phyloP scores from a whole-genome alignment of 352 stramenopile genomes.

The Blastocystis sp. region DNA sequence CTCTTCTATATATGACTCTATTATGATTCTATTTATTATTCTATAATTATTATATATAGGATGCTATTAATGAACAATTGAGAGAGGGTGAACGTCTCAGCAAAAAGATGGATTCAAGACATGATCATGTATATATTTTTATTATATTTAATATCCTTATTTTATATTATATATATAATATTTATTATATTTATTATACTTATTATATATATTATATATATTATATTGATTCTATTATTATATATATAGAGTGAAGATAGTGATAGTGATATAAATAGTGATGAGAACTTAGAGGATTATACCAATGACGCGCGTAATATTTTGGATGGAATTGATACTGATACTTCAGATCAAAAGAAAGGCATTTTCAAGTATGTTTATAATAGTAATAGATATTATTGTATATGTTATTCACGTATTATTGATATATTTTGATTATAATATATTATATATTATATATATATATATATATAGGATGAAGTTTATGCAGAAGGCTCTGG shows the following conservation, averaged over 20 bases:
- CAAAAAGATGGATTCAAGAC: slow-evolving; percentile 75
- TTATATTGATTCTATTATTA: no score
- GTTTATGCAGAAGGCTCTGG: slow-evolving; percentile 87
- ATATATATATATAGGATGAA: slow-evolving; percentile 59
- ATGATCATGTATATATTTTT: no score
- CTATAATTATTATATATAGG: not conserved
- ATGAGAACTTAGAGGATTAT: slow-evolving; percentile 47
- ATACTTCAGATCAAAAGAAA: slow-evolving; percentile 50
- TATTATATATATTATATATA: no score
- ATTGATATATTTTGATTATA: no score
- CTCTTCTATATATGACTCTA: slow-evolving; percentile 64
- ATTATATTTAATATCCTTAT: no score
- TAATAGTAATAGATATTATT: not conserved
- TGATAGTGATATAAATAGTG: slow-evolving; percentile 51
- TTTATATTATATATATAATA: no score
- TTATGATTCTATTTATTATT: slow-evolving; percentile 52
- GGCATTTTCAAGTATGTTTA: slow-evolving; percentile 20
- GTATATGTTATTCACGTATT: no score
- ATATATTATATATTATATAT: no score
- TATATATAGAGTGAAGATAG: no score
- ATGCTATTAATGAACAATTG: slow-evolving; percentile 65
- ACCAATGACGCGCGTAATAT: slow-evolving; percentile 46
- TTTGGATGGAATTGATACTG: slow-evolving; percentile 46
- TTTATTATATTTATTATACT: no score
- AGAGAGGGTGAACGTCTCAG: slow-evolving; percentile 68